Percentiles rank a stretch among this genome's conserved stretches.
These are phyloP conservation scores for Pseudocercospora vitis DNA, from an alignment of 2,329 filamentous ascomycete species.

Conservation along the genomic window DNA sequence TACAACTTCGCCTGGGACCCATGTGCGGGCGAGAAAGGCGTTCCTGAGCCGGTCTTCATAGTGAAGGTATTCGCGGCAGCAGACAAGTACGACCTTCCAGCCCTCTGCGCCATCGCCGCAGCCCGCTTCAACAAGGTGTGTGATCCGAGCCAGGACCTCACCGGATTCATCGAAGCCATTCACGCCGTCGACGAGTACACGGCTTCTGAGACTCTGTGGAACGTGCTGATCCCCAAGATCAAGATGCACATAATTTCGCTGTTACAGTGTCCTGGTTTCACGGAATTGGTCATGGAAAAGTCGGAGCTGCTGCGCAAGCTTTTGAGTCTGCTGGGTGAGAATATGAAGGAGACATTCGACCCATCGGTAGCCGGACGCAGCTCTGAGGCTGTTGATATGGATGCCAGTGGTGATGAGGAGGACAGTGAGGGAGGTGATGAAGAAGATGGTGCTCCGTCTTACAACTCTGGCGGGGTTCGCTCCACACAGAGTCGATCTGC, in stretches of 20 bases:
- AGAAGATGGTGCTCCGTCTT: not conserved
- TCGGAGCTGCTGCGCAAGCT: constrained; percentile 8
- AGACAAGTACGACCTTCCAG: constrained; percentile 41
- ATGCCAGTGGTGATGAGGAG: not conserved
- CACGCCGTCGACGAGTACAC: constrained; percentile 18
- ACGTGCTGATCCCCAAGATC: constrained; percentile 21
- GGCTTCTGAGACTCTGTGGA: constrained; percentile 18
- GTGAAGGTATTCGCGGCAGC: constrained; percentile 44
- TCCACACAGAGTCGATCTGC: not conserved
- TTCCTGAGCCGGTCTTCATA: constrained; percentile 12
- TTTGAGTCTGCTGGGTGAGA: constrained; percentile 3
- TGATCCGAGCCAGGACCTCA: constrained; percentile 8
- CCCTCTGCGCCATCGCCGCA: constrained; percentile 28
- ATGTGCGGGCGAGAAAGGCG: constrained; percentile 24
- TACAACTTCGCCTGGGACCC: constrained; percentile 26
- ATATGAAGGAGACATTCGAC: constrained; percentile 7
- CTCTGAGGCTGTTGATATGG: not conserved
- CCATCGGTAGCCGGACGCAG: not conserved
- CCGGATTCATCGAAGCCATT: constrained; percentile 20
- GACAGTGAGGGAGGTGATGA: constrained; percentile 1
- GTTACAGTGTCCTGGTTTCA: constrained; percentile 10
- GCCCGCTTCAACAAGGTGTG: constrained; percentile 7
- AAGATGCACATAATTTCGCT: constrained; percentile 14
- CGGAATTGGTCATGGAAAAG: not conserved
- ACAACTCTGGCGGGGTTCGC: too few species aligned